Conservation (phyloP, 257 asterid genomes). For the Solanum lignicaule region DNA sequence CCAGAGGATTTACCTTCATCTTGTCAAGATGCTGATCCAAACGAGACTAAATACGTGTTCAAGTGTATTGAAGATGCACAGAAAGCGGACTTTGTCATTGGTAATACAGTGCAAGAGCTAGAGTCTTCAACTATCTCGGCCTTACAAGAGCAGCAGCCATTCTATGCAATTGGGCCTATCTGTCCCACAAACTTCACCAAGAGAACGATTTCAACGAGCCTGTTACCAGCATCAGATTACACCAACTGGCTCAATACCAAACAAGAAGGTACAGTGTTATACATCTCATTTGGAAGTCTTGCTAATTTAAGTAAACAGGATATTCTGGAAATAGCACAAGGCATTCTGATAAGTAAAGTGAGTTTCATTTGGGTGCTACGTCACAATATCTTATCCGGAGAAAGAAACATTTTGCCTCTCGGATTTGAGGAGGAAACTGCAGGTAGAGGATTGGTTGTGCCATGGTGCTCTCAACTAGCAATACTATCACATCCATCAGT, state of each 20-base stretch:
- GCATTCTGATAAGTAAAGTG: constrained; percentile 1
- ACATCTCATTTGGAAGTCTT: constrained; percentile 18
- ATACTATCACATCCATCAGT: constrained; percentile 12
- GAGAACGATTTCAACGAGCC: neutral
- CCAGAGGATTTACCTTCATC: constrained; percentile 9
- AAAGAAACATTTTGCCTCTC: neutral
- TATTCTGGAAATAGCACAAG: constrained; percentile 16
- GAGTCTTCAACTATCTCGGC: constrained; percentile 9
- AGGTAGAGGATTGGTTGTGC: constrained; percentile 8
- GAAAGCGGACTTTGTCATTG: constrained; percentile 4
- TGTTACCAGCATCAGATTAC: constrained; percentile 4
- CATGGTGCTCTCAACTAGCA: constrained; percentile 10
- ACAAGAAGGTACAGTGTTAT: constrained; percentile 10
- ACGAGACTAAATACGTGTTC: neutral
- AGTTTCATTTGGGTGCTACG: constrained; percentile 17
- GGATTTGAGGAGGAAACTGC: neutral
- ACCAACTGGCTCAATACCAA: constrained; percentile 8
- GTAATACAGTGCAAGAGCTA: constrained; percentile 15
- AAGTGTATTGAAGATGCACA: constrained; percentile 9
- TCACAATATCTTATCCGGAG: neutral
- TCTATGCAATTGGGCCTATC: constrained; percentile 15
- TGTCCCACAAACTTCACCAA: neutral
- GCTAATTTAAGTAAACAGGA: neutral
- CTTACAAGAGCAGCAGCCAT: neutral
- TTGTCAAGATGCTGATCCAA: neutral